phyloP scores from a whole-genome alignment of 2,329 filamentous ascomycete species.

The Fusarium longipes region DNA sequence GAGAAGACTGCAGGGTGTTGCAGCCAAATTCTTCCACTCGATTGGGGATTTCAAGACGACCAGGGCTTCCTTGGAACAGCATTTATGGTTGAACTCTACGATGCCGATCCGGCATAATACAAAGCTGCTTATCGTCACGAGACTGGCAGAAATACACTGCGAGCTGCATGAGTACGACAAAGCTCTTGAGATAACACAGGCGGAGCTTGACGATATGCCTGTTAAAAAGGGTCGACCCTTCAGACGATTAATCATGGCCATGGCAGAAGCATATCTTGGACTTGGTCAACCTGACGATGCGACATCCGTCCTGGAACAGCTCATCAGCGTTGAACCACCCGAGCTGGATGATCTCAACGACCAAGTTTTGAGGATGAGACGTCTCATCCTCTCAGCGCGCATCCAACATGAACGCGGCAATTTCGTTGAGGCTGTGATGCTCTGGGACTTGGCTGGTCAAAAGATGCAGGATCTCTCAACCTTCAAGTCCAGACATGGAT shows the following conservation, averaged over 20 bases:
- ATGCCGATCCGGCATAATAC: constrained; percentile 46
- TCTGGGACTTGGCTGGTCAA: constrained; percentile 38
- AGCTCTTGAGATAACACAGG: constrained; percentile 38
- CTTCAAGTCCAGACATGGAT: constrained; percentile 40
- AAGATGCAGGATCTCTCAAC: constrained; percentile 39
- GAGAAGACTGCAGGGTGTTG: constrained; percentile 48
- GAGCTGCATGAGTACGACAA: constrained; percentile 45
- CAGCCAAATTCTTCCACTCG: constrained; percentile 50
- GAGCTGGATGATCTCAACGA: constrained; percentile 49
- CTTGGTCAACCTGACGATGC: constrained; percentile 31
- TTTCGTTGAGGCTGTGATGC: constrained; percentile 27
- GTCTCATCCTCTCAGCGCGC: constrained; percentile 44
- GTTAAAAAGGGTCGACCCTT: constrained; percentile 39
- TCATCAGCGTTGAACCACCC: constrained; percentile 33
- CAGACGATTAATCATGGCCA: constrained; percentile 43
- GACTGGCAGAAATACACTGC: constrained; percentile 47
- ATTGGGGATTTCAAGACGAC: constrained; percentile 49
- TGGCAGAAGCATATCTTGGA: constrained; percentile 43
- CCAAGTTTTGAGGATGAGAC: constrained; percentile 48
- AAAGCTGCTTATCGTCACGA: constrained; percentile 41
- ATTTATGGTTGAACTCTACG: constrained; percentile 42
- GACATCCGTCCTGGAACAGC: constrained; percentile 17
- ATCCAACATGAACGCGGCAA: constrained; percentile 30
- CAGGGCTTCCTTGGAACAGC: constrained; percentile 48
- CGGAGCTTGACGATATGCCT: constrained; percentile 35